Evolutionary conservation across 2,329 filamentous ascomycete species (phyloP).

Genomic region (Furcasterigmium sp.): DNA sequence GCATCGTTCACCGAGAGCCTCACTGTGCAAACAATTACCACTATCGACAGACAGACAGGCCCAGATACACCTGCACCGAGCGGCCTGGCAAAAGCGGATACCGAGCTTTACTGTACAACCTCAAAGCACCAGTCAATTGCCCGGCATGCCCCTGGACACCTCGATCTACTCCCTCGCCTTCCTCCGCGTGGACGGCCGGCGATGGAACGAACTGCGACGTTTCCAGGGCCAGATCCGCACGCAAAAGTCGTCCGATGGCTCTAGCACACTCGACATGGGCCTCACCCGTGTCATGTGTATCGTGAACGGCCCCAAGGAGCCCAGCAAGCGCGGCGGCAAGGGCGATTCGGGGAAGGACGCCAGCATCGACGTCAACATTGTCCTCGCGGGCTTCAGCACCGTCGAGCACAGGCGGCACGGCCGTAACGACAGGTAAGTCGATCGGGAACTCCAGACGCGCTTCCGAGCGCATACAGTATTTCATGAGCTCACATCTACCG

Average conservation of each 20-base stretch:
- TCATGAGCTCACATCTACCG: no score
- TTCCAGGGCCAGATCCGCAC: conserved; percentile 87
- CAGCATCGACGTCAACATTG: conserved; percentile 74
- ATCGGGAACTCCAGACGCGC: no score
- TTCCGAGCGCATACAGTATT: no score
- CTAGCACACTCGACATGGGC: conserved; percentile 91
- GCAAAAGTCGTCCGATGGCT: conserved; percentile 88
- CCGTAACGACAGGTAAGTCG: conserved; percentile 68
- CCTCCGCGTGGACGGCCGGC: conserved; percentile 74
- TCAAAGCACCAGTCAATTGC: no score
- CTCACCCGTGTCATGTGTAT: conserved; percentile 97
- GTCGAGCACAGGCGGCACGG: conserved; percentile 76
- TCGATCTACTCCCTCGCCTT: conserved; percentile 86
- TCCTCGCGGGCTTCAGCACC: conserved; percentile 81
- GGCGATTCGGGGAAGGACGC: conserved; percentile 42
- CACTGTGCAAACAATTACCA: no score
- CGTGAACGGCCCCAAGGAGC: conserved; percentile 78
- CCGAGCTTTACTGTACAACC: no score
- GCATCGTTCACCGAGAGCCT: no score
- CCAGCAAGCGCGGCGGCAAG: conserved; percentile 25
- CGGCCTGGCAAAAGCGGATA: no score
- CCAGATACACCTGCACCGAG: no score
- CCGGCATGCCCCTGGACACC: conserved; percentile 84
- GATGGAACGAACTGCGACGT: conserved; percentile 95
- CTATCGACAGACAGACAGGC: no score